A percentile compares a stretch with the other conserved stretches of the same genome.
phyloP scores from a whole-genome alignment of 2,329 filamentous ascomycete genomes.

The Alternaria burnsii region DNA sequence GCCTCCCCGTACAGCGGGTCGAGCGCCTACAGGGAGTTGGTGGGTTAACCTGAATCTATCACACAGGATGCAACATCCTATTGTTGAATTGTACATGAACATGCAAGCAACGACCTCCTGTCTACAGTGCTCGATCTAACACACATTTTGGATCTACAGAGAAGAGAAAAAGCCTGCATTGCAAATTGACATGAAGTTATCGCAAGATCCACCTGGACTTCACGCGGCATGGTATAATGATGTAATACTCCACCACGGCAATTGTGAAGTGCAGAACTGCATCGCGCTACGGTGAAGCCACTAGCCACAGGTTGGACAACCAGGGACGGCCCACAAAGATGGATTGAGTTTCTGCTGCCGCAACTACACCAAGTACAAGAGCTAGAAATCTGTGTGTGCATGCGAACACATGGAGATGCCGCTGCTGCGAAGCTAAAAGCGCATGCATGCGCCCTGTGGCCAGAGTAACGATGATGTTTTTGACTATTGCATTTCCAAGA shows the following conservation, averaged over 20 bases:
- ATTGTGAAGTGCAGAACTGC: background rate
- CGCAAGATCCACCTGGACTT: background rate
- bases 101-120: background rate
- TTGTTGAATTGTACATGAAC: background rate
- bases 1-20: constrained; percentile 23
- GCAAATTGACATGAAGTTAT: background rate
- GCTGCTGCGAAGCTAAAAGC: background rate
- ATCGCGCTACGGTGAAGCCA: background rate
- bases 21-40: constrained; percentile 20
- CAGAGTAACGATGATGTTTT: background rate
- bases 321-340: constrained; percentile 1
- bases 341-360: background rate
- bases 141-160: background rate
- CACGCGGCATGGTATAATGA: background rate
- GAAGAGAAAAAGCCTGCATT: background rate
- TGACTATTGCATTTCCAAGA: background rate
- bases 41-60: constrained; percentile 2
- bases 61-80: background rate
- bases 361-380: background rate
- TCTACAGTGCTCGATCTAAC: background rate
- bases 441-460: background rate
- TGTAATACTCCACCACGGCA: constrained; percentile 6
- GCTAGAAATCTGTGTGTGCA: background rate
- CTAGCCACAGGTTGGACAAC: background rate
- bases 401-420: background rate